Conservation (phyloP, 768 basidiomycete species). For the Lactarius vividus region DNA sequence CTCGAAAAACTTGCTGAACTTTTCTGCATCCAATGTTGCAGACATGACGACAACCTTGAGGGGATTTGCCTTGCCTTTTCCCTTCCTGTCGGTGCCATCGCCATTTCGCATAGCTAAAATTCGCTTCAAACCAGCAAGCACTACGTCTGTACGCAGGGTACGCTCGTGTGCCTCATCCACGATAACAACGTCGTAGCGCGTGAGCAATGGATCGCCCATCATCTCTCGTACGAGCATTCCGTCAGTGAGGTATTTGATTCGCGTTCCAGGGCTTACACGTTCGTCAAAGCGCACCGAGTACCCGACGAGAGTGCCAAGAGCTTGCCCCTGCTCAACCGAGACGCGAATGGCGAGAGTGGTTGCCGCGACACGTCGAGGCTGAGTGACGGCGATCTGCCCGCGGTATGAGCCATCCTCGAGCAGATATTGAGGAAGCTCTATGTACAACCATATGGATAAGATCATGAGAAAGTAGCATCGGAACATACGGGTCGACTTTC, state of each 20-base stretch:
- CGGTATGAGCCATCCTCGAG: conserved; percentile 74
- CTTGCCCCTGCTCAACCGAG: conserved; percentile 71
- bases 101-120: conserved; percentile 69
- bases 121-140: conserved; percentile 86
- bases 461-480: not conserved
- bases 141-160: conserved; percentile 88
- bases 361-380: conserved; percentile 93
- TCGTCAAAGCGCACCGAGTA: conserved; percentile 98
- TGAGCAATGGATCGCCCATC: conserved; percentile 70
- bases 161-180: conserved; percentile 98
- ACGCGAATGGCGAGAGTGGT: conserved; percentile 93
- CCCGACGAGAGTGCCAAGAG: conserved; percentile 78
- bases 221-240: conserved; percentile 97
- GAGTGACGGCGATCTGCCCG: conserved; percentile 87
- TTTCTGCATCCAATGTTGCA: conserved; percentile 94
- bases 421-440: conserved; percentile 96
- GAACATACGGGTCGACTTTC: conserved; percentile 94
- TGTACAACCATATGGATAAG: conserved; percentile 1
- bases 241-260: conserved; percentile 95
- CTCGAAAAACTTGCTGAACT: conserved; percentile 85
- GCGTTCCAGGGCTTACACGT: conserved; percentile 61
- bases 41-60: conserved; percentile 97
- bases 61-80: conserved; percentile 50
- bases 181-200: conserved; percentile 81
- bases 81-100: conserved; percentile 39